Evolutionary conservation across 139 green algal species (phyloP).

Genomic region (Nannochloris sp.): DNA sequence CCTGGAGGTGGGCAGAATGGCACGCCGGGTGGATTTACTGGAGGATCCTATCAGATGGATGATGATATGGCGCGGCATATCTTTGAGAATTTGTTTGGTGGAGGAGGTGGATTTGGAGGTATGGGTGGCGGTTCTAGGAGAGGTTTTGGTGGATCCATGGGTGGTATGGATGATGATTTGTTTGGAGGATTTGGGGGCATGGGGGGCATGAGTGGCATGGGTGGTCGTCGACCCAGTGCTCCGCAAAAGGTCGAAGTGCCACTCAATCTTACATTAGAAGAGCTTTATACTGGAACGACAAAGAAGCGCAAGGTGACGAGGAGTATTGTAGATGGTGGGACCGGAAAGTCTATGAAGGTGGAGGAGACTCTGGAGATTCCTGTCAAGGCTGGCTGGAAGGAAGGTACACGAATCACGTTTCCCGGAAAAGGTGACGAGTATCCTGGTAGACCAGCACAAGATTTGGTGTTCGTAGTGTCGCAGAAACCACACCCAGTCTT

Average conservation of each 20-base stretch:
- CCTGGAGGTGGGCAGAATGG: slow-evolving; percentile 10
- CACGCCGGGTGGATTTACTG: slow-evolving; percentile 2
- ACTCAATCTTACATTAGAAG: slow-evolving; percentile 27
- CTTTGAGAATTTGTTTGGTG: slow-evolving; percentile 33
- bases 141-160: background rate
- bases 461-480: slow-evolving; percentile 85
- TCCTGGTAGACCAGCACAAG: slow-evolving; percentile 54
- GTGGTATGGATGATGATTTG: slow-evolving; percentile 4
- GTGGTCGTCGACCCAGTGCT: background rate
- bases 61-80: slow-evolving; percentile 25
- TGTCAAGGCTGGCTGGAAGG: slow-evolving; percentile 88
- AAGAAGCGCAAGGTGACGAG: slow-evolving; percentile 52
- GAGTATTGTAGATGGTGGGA: slow-evolving; percentile 23
- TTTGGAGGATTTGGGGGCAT: slow-evolving; percentile 15
- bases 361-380: slow-evolving; percentile 81
- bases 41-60: slow-evolving; percentile 15
- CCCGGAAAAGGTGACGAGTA: slow-evolving; percentile 72
- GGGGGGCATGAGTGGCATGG: slow-evolving; percentile 8
- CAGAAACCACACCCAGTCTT: slow-evolving; percentile 69
- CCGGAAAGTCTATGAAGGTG: slow-evolving; percentile 23
- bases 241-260: slow-evolving; percentile 30
- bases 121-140: slow-evolving; percentile 1
- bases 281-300: slow-evolving; percentile 47
- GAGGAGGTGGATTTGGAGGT: slow-evolving; percentile 3
- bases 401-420: slow-evolving; percentile 88